A percentile compares a stretch with the other conserved stretches of the same genome.
Conservation (phyloP, 305 asterid genomes). For the Fraxinus platypoda region DNA sequence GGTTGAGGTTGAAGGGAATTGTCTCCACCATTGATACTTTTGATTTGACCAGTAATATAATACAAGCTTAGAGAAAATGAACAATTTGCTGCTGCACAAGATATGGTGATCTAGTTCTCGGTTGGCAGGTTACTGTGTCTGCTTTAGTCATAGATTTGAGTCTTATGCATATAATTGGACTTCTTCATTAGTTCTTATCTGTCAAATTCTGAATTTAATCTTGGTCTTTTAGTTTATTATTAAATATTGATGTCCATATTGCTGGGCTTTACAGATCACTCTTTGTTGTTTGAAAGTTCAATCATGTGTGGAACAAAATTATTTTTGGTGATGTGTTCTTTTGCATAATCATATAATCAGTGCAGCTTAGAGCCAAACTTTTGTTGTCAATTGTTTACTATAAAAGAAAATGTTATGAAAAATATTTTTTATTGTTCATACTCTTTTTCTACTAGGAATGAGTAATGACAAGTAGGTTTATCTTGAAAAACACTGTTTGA, state of each 20-base stretch:
- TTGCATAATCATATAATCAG: neutral
- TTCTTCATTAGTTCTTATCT: neutral
- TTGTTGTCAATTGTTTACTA: neutral
- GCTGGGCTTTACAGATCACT: neutral
- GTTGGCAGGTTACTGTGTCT: neutral
- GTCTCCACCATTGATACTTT: slow-evolving; percentile 9
- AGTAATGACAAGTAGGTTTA: neutral
- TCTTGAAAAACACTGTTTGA: neutral
- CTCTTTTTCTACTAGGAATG: neutral
- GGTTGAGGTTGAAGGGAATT: slow-evolving; percentile 41
- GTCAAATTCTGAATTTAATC: neutral
- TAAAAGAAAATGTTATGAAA: neutral
- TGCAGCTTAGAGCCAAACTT: neutral
- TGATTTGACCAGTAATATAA: neutral
- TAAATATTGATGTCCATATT: neutral
- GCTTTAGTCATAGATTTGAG: neutral
- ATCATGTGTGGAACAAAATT: neutral
- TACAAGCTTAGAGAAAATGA: neutral
- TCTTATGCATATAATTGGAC: neutral
- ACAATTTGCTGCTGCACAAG: slow-evolving; percentile 12
- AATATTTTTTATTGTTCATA: too few relatives aligned
- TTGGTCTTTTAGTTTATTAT: neutral
- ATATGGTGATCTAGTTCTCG: neutral
- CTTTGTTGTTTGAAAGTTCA: neutral
- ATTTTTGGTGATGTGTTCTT: neutral